phyloP scores from a whole-genome alignment of 306 rosid species.

The Luffa acutangula region DNA sequence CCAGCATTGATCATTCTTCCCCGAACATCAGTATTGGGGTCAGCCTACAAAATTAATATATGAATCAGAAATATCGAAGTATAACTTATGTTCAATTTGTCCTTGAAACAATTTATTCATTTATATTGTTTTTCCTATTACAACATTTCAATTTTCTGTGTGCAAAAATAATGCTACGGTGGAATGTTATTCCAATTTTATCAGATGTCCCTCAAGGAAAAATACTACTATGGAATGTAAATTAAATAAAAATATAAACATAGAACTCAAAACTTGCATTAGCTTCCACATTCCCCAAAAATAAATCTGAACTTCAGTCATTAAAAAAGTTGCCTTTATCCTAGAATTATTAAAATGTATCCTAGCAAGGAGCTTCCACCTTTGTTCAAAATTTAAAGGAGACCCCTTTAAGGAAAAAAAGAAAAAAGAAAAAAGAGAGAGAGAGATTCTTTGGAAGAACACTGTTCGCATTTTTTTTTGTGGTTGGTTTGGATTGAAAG shows the following conservation, averaged over 20 bases:
- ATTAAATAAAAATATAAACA: not conserved
- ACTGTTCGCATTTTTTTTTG: no score
- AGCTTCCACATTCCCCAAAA: not conserved
- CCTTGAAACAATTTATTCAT: not conserved
- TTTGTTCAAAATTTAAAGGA: not conserved
- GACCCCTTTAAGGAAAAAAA: no score
- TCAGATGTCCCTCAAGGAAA: not conserved
- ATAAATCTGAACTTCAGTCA: not conserved
- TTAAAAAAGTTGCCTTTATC: not conserved
- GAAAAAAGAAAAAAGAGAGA: no score
- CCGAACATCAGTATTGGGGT: slow-evolving; percentile 84
- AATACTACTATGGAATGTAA: not conserved
- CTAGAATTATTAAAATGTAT: not conserved
- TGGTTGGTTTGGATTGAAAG: no score
- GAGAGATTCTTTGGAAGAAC: no score
- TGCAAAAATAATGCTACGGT: not conserved
- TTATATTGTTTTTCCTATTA: no score
- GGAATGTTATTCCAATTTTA: not conserved
- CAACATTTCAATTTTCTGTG: not conserved
- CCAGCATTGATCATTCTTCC: slow-evolving; percentile 98
- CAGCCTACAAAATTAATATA: slow-evolving; percentile 63
- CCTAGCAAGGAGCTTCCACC: not conserved
- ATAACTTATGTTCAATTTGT: not conserved
- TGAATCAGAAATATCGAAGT: not conserved
- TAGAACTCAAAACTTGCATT: not conserved